Base-by-base conservation (phyloP, 2,329 filamentous ascomycete genomes). In the Nannizziopsis barbatae region DNA sequence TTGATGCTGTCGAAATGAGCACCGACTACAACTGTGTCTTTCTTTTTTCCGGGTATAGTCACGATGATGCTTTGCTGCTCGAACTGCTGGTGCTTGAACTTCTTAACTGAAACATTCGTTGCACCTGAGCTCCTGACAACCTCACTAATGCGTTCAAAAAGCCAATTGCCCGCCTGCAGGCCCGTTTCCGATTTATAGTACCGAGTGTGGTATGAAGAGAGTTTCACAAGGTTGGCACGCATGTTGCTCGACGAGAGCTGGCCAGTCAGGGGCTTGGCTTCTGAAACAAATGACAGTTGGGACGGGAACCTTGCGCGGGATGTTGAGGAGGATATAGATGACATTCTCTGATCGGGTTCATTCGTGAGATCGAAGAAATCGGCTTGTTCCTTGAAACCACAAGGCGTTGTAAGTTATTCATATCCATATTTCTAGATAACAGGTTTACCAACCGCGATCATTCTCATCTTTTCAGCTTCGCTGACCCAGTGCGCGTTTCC, bases 311-410 rank as follows among this genome's bases (percentile, higher is more conserved):
- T 14, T 14, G 14, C 44, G 33, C 5, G 14, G 33, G 5, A 32
- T 33, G 14, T 22, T 32, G 22, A 27, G 14, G 20, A 17, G 32
- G 8, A 30, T 11, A 12, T 80, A 77, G 38, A 39, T 31, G n/a
- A 9, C 43, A 12, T 27, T 7, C 22, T 27, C 22, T 6, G 8
- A 3, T 31, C 44, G 12, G 56, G 58, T 45, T 67, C 64, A 35
- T 86, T 76, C 53, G 92, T 95, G 60, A 96, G 89, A 69, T 96
- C 90, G 75, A 96, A 93, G 74, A 96, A 96, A 60, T 83, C 84
- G 57, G 83, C 75, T 59, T 87, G 87, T 63, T 85, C 76, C 86
- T 93, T 40, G 9, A 46, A 38, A 33, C 2, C 14, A 47, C 7
- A 18, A 9, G 7, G 9, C 3, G 1, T n/a, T 58, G 35, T 52